Evolutionary conservation across 1,284 basidiomycete species (phyloP).

Genomic region (Phellopilus nigrolimitatus): DNA sequence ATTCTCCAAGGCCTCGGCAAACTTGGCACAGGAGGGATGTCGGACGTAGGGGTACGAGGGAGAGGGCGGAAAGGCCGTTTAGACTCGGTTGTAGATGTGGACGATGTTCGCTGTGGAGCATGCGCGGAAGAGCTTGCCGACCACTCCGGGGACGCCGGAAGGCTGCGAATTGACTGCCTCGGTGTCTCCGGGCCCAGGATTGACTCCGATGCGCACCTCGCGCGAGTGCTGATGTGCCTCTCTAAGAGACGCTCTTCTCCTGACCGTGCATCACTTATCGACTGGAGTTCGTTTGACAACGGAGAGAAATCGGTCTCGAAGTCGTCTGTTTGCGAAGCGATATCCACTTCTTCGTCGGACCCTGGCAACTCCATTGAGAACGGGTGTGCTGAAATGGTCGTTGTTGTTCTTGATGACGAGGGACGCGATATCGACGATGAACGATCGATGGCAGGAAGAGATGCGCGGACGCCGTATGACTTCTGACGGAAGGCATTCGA

Average conservation of each 20-base stretch:
- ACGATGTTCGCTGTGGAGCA: neutral
- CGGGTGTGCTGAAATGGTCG: neutral
- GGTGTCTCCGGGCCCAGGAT: neutral
- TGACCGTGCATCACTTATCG: neutral
- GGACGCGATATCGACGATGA: neutral
- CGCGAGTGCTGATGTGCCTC: neutral
- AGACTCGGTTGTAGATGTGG: neutral
- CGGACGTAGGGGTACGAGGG: neutral
- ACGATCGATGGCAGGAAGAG: neutral
- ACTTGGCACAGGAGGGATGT: conserved; percentile 12
- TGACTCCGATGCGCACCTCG: neutral
- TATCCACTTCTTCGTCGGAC: neutral
- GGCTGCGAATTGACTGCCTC: neutral
- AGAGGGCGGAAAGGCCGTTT: conserved; percentile 4
- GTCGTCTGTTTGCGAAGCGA: neutral
- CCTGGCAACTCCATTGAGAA: too few relatives aligned
- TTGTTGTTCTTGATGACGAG: neutral
- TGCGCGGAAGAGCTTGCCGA: neutral
- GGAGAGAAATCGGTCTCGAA: neutral
- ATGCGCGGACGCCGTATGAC: neutral
- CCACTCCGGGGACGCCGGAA: neutral
- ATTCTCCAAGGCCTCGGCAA: neutral
- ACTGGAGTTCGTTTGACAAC: neutral
- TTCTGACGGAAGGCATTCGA: too few relatives aligned
- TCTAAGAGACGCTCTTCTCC: neutral